phyloP scores from a whole-genome alignment of 2,329 filamentous ascomycete species.

The Curvularia sp. region DNA sequence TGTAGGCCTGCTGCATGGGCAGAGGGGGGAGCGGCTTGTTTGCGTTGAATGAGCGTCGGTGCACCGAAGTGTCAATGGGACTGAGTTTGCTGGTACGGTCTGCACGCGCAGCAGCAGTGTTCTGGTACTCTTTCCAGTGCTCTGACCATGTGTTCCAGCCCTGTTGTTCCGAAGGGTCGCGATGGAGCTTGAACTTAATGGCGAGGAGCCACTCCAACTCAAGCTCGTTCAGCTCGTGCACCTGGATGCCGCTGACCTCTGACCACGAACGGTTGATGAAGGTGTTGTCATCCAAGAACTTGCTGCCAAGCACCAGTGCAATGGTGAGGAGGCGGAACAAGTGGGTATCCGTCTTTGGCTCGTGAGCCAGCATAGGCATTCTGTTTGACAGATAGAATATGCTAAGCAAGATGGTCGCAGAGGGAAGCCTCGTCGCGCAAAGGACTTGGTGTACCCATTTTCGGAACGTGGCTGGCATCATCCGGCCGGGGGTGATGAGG shows the following conservation, averaged over 20 bases:
- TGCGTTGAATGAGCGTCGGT: conserved; percentile 57
- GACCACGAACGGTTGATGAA: conserved; percentile 98
- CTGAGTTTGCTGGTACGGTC: conserved; percentile 58
- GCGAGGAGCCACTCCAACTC: conserved; percentile 87
- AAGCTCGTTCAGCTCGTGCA: conserved; percentile 81
- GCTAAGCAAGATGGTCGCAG: conserved; percentile 87
- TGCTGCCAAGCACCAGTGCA: conserved; percentile 85
- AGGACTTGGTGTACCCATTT: conserved; percentile 93
- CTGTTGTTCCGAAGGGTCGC: conserved; percentile 79
- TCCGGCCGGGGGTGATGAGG: conserved; percentile 69
- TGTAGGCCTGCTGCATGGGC: conserved; percentile 53
- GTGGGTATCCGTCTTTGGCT: conserved; percentile 66
- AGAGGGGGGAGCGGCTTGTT: conserved; percentile 56
- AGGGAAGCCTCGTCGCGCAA: conserved; percentile 86
- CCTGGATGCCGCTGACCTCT: conserved; percentile 88
- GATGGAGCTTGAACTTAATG: conserved; percentile 85
- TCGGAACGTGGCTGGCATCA: conserved; percentile 76
- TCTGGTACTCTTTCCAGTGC: conserved; percentile 71
- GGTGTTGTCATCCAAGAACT: conserved; percentile 95
- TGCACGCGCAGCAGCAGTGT: conserved; percentile 54
- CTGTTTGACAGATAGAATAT: conserved; percentile 88
- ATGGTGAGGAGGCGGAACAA: conserved; percentile 89
- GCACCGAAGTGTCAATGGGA: conserved; percentile 70
- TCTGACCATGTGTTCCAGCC: conserved; percentile 71
- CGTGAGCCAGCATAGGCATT: conserved; percentile 73